These are phyloP conservation scores for Blakeslea trispora DNA, from an alignment of 371 early-diverging fungal genomes.

Conservation along the genomic window DNA sequence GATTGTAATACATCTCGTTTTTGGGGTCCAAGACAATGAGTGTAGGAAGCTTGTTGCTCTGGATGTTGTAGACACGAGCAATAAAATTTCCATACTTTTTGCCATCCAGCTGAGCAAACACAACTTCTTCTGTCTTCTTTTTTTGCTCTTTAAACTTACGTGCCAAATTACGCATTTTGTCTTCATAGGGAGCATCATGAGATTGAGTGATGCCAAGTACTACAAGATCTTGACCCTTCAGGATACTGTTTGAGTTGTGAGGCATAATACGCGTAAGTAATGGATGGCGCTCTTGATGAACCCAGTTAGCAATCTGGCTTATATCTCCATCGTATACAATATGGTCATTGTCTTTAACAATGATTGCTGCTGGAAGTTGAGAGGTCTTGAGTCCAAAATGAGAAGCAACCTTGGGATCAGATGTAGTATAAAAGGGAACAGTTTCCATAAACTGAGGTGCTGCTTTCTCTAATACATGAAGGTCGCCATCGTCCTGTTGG, in stretches of 20 bases:
- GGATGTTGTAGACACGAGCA: slow-evolving; percentile 60
- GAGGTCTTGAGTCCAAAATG: slow-evolving; percentile 8
- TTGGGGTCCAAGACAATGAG: slow-evolving; percentile 61
- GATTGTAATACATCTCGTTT: slow-evolving; percentile 32
- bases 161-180: slow-evolving; percentile 18
- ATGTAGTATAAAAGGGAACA: slow-evolving; percentile 28
- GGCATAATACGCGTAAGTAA: slow-evolving; percentile 15
- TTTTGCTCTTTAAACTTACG: slow-evolving; percentile 23
- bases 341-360: slow-evolving; percentile 25
- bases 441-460: slow-evolving; percentile 25
- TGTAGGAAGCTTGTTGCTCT: slow-evolving; percentile 46
- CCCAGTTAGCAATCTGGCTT: slow-evolving; percentile 13
- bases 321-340: slow-evolving; percentile 12
- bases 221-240: slow-evolving; percentile 14
- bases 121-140: slow-evolving; percentile 4
- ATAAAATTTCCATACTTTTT: slow-evolving; percentile 55
- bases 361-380: slow-evolving; percentile 15
- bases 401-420: slow-evolving; percentile 14
- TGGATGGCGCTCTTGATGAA: slow-evolving; percentile 23
- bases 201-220: slow-evolving; percentile 20
- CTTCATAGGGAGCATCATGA: slow-evolving; percentile 8
- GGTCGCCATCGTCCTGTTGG: not conserved
- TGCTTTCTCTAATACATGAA: slow-evolving; percentile 10
- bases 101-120: slow-evolving; percentile 70
- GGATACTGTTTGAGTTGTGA: slow-evolving; percentile 16